These are phyloP conservation scores for Aspergillus sclerotialis DNA, from an alignment of 2,329 filamentous ascomycete genomes.

Conservation along the genomic window DNA sequence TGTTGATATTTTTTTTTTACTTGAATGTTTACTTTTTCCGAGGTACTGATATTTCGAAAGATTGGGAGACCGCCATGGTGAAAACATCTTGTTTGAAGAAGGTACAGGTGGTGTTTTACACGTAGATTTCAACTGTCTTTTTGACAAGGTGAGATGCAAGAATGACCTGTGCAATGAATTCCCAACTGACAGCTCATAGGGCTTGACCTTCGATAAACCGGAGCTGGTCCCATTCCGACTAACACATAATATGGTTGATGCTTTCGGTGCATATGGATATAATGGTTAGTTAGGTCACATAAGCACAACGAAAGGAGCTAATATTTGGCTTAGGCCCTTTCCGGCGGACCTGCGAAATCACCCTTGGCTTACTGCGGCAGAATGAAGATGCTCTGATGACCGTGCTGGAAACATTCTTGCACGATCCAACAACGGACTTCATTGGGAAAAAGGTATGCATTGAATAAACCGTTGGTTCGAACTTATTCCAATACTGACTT, in stretches of 20 bases:
- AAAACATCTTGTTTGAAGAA: conserved; percentile 94
- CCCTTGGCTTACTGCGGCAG: conserved; percentile 72
- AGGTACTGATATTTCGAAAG: conserved; percentile 26
- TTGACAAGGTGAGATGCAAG: conserved; percentile 62
- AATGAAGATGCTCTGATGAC: conserved; percentile 97
- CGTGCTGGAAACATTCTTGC: conserved; percentile 91
- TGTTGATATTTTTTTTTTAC: conserved; percentile 6
- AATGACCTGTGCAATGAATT: background rate
- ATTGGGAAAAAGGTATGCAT: conserved; percentile 59
- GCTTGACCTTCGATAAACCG: conserved; percentile 87
- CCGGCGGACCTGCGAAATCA: conserved; percentile 82
- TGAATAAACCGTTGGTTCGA: conserved; percentile 1
- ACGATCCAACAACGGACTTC: conserved; percentile 92
- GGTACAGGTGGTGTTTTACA: conserved; percentile 90
- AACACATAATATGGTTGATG: conserved; percentile 97
- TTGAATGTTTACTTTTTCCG: background rate
- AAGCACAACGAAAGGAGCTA: no score
- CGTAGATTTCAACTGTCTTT: conserved; percentile 98
- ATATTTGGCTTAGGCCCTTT: conserved; percentile 57
- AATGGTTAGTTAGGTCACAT: conserved; percentile 52
- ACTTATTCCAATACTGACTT: conserved; percentile 1
- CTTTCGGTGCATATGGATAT: conserved; percentile 90
- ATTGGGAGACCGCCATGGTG: conserved; percentile 89
- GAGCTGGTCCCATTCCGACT: conserved; percentile 93
- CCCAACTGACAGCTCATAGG: conserved; percentile 33